A percentile compares a stretch with the other conserved stretches of the same genome.
These are phyloP conservation scores for Sesbania bispinosa DNA, from an alignment of 306 rosid species.

Conservation along the genomic window DNA sequence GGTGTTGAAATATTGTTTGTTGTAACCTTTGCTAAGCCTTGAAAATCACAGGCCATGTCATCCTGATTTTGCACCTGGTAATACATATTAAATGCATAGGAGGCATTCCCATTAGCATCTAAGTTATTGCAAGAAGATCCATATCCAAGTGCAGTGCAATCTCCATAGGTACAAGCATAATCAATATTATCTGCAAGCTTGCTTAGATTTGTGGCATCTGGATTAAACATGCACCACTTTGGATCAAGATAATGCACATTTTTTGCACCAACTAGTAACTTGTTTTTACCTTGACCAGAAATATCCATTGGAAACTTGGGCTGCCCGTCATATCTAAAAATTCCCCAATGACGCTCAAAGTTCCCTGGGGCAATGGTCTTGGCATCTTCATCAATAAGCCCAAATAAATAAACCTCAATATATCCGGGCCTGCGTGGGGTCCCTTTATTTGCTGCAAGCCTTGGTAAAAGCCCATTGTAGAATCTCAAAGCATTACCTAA, in stretches of 20 bases:
- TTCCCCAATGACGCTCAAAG: constrained; percentile 97
- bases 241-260: constrained; percentile 62
- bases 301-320: constrained; percentile 70
- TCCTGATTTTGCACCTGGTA: constrained; percentile 81
- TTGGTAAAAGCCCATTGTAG: constrained; percentile 79
- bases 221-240: constrained; percentile 79
- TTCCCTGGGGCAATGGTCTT: constrained; percentile 81
- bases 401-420: constrained; percentile 84
- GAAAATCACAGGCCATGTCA: constrained; percentile 68
- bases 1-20: constrained; percentile 75
- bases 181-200: constrained; percentile 75
- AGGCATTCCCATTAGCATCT: constrained; percentile 89
- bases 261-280: constrained; percentile 51
- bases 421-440: constrained; percentile 69
- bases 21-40: constrained; percentile 75
- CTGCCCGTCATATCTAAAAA: constrained; percentile 81
- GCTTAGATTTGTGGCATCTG: constrained; percentile 62
- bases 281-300: constrained; percentile 68
- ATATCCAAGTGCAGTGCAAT: constrained; percentile 87
- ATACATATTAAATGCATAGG: constrained; percentile 90
- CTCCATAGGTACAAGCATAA: constrained; percentile 70
- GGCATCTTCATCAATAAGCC: constrained; percentile 83
- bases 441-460: constrained; percentile 61
- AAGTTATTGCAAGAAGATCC: constrained; percentile 84
- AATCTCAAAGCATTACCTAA: constrained; percentile 66